Evolutionary conservation across 2,329 filamentous ascomycete genomes (phyloP).

Genomic region (Botrytis squamosa): DNA sequence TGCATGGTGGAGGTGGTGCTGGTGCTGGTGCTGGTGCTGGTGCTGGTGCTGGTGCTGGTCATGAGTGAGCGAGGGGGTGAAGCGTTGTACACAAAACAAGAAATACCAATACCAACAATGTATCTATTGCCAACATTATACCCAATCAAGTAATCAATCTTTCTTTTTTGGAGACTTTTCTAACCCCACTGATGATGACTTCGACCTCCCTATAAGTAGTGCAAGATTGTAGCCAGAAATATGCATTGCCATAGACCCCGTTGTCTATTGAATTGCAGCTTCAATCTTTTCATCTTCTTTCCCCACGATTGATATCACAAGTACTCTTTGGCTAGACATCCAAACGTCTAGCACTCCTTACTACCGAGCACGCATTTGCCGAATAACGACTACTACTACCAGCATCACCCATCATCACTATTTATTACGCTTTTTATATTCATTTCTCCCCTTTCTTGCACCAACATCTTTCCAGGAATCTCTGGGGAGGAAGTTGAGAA

Average conservation of each 20-base stretch:
- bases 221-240: neutral
- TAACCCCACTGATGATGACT: constrained; percentile 9
- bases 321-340: neutral
- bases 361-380: neutral
- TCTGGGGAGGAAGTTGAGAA: neutral
- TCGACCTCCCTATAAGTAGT: constrained; percentile 8
- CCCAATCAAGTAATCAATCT: constrained; percentile 7
- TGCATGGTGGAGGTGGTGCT: neutral
- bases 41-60: neutral
- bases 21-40: neutral
- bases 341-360: constrained; percentile 7
- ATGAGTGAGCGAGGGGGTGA: neutral
- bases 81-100: constrained; percentile 11
- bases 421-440: neutral
- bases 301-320: neutral
- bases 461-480: too few relatives aligned
- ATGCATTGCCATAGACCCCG: neutral
- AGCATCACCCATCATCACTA: neutral
- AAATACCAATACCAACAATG: constrained; percentile 8
- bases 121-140: neutral
- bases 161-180: neutral
- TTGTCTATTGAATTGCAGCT: constrained; percentile 10
- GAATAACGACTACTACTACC: neutral
- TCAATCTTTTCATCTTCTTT: neutral
- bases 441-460: too few relatives aligned